phyloP scores from a whole-genome alignment of 495 filamentous ascomycete species.

The Penicillium manginii region DNA sequence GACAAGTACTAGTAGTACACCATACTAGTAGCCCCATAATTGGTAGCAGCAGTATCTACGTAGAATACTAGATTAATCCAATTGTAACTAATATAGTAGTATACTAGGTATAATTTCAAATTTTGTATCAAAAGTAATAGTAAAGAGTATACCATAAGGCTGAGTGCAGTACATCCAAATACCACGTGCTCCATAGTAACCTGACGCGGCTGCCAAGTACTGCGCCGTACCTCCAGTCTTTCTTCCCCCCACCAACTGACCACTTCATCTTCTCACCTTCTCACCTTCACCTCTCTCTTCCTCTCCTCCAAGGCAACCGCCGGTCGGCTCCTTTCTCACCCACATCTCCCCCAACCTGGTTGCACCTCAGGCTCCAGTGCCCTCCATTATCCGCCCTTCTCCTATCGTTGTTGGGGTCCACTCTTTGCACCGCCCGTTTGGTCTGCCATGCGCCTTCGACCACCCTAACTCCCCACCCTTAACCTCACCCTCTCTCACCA shows the following conservation, averaged over 20 bases:
- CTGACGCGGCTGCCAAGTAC: conserved; percentile 20
- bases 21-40: too few species aligned
- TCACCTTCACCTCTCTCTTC: conserved; percentile 8
- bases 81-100: too few species aligned
- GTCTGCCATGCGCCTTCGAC: conserved; percentile 41
- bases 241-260: too few species aligned
- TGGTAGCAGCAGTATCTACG: too few species aligned
- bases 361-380: not conserved
- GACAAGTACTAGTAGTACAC: too few species aligned
- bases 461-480: conserved; percentile 11
- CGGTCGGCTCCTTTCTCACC: conserved; percentile 30
- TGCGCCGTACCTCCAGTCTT: conserved; percentile 19
- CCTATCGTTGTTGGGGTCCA: conserved; percentile 20
- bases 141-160: too few species aligned
- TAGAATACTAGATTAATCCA: too few species aligned
- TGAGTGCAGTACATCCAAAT: not conserved
- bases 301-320: conserved; percentile 33
- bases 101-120: too few species aligned
- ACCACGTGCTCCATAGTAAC: conserved; percentile 26
- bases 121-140: too few species aligned
- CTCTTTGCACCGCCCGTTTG: conserved; percentile 27
- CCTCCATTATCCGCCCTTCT: not conserved
- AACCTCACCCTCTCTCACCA: conserved; percentile 13
- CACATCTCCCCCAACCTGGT: not conserved
- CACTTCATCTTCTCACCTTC: not conserved